Evolutionary conservation across 306 rosid species (phyloP).

Genomic region (Trifolium subterraneum): DNA sequence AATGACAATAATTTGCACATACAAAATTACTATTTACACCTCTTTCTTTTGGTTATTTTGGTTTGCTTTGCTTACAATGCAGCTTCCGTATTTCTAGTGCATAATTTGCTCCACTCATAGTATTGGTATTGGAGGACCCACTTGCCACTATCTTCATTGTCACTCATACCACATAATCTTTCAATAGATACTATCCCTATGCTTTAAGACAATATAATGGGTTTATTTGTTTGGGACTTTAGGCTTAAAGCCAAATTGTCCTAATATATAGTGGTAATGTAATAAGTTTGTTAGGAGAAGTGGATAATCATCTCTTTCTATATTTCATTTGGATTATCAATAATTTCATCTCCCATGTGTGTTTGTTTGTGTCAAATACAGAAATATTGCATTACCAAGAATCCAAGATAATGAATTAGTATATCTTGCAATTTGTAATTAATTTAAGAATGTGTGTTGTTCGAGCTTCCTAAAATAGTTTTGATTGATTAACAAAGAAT

Average conservation of each 20-base stretch:
- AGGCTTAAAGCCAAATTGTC: background rate
- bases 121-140: slow-evolving; percentile 56
- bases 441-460: background rate
- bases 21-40: background rate
- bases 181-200: slow-evolving; percentile 28
- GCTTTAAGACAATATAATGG: slow-evolving; percentile 37
- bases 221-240: background rate
- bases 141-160: slow-evolving; percentile 49
- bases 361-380: background rate
- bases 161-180: slow-evolving; percentile 41
- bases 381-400: background rate
- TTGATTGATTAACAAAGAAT: too few relatives aligned
- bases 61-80: slow-evolving; percentile 62
- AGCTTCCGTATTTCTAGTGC: slow-evolving; percentile 61
- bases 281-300: background rate
- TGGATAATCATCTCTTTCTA: slow-evolving; percentile 21
- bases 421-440: background rate
- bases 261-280: background rate
- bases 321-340: background rate
- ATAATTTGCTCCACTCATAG: slow-evolving; percentile 59
- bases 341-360: background rate
- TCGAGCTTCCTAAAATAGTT: too few relatives aligned
- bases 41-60: background rate
- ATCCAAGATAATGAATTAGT: background rate
- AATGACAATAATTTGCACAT: background rate